These are phyloP conservation scores for Biscutella laevigata DNA, from an alignment of 441 rosid species.

Conservation along the genomic window DNA sequence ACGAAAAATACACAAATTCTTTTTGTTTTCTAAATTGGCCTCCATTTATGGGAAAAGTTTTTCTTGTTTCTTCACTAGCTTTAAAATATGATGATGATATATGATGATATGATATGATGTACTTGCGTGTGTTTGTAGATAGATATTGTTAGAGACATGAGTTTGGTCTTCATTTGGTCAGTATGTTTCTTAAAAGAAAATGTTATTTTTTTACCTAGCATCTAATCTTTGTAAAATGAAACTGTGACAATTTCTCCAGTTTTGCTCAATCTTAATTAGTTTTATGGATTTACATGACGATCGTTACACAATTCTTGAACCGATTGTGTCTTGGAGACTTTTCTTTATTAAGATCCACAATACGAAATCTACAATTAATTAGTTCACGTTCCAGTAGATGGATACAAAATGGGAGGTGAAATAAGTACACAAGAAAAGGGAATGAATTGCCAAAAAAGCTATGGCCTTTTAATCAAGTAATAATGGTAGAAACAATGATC, in stretches of 20 bases:
- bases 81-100: not conserved
- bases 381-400: too few species aligned
- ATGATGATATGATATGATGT: constrained; percentile 16
- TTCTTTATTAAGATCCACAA: too few species aligned
- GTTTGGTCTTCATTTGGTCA: constrained; percentile 7
- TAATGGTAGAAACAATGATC: too few species aligned
- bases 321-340: too few species aligned
- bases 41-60: constrained; percentile 21
- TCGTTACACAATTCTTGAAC: too few species aligned
- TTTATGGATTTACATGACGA: too few species aligned
- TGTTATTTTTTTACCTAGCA: not conserved
- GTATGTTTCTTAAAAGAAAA: not conserved
- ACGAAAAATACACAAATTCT: constrained; percentile 3
- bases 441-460: too few species aligned
- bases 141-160: constrained; percentile 7
- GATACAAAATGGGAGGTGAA: too few species aligned
- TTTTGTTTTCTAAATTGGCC: constrained; percentile 15
- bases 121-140: constrained; percentile 24
- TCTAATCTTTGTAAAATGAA: not conserved
- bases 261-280: not conserved
- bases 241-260: not conserved
- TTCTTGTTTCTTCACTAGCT: constrained; percentile 12
- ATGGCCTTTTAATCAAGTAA: too few species aligned
- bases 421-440: too few species aligned
- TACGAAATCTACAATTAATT: too few species aligned